Percentiles rank a stretch among this genome's conserved stretches.
Conservation (phyloP, 148 eudicot species). For the Cornus kousa region DNA sequence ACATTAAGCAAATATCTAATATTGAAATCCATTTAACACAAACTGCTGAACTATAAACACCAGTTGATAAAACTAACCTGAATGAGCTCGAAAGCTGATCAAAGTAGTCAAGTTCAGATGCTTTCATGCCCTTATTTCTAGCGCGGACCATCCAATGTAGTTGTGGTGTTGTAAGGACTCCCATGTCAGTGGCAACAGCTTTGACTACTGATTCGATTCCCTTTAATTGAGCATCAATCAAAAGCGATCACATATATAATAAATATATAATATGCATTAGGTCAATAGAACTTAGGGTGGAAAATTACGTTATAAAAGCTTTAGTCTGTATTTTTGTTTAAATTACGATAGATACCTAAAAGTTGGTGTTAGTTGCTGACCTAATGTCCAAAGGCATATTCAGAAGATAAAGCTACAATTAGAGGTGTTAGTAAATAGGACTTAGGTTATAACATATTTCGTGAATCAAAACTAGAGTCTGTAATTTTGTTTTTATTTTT, state of each 20-base stretch:
- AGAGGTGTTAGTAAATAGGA: no score
- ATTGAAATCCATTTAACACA: not conserved
- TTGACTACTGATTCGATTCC: slow-evolving; percentile 71
- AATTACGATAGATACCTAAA: no score
- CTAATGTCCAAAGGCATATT: no score
- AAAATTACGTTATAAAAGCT: no score
- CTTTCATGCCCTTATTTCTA: slow-evolving; percentile 65
- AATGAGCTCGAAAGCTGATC: slow-evolving; percentile 69
- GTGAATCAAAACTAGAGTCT: no score
- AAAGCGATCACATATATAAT: not conserved
- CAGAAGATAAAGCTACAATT: no score
- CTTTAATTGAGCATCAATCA: slow-evolving; percentile 33
- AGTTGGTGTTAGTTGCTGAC: no score
- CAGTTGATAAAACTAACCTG: slow-evolving; percentile 44
- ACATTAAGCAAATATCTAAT: slow-evolving; percentile 2
- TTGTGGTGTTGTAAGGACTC: slow-evolving; percentile 86
- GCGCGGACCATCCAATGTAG: slow-evolving; percentile 99
- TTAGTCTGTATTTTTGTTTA: no score
- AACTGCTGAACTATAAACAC: not conserved
- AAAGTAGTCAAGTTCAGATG: slow-evolving; percentile 69
- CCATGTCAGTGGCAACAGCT: slow-evolving; percentile 69
- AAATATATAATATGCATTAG: no score
- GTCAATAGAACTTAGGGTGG: no score
- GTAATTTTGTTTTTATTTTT: no score
- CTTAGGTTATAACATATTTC: no score